Evolutionary conservation across 805 yeast species (phyloP).

Genomic region (Sugiyamaella valdiviana): DNA sequence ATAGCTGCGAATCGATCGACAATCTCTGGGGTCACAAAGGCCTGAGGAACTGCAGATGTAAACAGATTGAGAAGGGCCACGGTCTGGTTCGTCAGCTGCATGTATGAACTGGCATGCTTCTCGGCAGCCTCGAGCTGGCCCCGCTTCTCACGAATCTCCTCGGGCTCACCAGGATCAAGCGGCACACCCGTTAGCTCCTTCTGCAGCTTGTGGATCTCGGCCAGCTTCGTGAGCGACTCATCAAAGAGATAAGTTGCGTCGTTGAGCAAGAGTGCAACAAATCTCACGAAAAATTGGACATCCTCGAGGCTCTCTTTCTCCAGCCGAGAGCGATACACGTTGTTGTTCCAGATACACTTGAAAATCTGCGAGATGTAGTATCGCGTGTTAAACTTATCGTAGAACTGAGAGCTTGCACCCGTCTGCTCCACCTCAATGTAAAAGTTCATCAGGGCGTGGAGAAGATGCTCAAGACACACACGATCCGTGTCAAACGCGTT

Average conservation of each 20-base stretch:
- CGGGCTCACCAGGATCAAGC: constrained; percentile 23
- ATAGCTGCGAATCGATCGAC: constrained; percentile 93
- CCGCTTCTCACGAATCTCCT: constrained; percentile 48
- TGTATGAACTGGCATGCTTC: constrained; percentile 69
- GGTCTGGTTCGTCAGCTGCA: constrained; percentile 78
- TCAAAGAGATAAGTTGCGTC: constrained; percentile 89
- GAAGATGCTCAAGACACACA: constrained; percentile 55
- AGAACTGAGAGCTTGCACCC: constrained; percentile 90
- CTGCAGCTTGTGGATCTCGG: constrained; percentile 70
- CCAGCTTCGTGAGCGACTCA: constrained; percentile 76
- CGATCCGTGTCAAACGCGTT: constrained; percentile 57
- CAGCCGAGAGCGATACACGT: constrained; percentile 61
- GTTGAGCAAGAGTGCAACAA: constrained; percentile 90
- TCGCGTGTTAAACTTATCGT: constrained; percentile 90
- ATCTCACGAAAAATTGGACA: constrained; percentile 81
- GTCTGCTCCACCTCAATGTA: constrained; percentile 95
- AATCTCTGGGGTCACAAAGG: constrained; percentile 81
- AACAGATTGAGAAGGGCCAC: constrained; percentile 72
- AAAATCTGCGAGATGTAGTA: constrained; percentile 78
- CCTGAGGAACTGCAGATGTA: constrained; percentile 78
- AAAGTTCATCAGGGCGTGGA: constrained; percentile 80
- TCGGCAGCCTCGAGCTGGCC: constrained; percentile 58
- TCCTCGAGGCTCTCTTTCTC: constrained; percentile 58
- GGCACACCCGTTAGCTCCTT: constrained; percentile 40
- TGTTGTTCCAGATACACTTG: constrained; percentile 76